phyloP scores from a whole-genome alignment of 169 alveolate species.

The Plasmodium falciparum region DNA sequence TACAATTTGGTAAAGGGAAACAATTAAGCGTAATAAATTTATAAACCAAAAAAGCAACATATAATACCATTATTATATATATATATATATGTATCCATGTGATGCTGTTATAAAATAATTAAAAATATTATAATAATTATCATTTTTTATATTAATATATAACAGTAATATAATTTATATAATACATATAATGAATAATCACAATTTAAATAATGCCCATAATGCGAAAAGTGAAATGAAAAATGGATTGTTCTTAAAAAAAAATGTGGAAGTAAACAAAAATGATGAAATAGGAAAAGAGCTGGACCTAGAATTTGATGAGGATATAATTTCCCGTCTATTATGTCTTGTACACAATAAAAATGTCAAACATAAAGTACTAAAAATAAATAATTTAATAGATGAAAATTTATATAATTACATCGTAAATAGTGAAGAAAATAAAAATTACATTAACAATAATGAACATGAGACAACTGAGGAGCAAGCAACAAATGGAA shows the following conservation, averaged over 20 bases:
- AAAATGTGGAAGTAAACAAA: not conserved
- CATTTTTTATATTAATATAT: too few relatives aligned
- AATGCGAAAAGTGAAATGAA: not conserved
- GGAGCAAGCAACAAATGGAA: not conserved
- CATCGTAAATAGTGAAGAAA: conserved; percentile 16
- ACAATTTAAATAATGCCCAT: not conserved
- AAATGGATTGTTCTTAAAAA: not conserved
- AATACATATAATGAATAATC: conserved; percentile 15
- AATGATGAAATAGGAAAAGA: conserved; percentile 12
- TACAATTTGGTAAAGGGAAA: too few relatives aligned
- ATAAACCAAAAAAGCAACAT: too few relatives aligned
- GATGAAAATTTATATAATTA: conserved; percentile 27
- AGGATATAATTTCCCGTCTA: conserved; percentile 22
- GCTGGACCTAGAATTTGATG: conserved; percentile 49
- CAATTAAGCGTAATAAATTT: too few relatives aligned
- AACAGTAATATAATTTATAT: not conserved
- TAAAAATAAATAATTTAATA: conserved; percentile 55
- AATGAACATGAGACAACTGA: too few relatives aligned
- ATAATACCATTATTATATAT: too few relatives aligned
- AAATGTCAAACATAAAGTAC: conserved; percentile 51
- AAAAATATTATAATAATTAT: too few relatives aligned
- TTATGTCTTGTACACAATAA: conserved; percentile 24
- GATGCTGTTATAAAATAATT: too few relatives aligned
- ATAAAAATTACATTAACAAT: too few relatives aligned
- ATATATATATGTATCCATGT: too few relatives aligned